Conservation (phyloP, 2,329 filamentous ascomycete species). For the Didymella segeticola region DNA sequence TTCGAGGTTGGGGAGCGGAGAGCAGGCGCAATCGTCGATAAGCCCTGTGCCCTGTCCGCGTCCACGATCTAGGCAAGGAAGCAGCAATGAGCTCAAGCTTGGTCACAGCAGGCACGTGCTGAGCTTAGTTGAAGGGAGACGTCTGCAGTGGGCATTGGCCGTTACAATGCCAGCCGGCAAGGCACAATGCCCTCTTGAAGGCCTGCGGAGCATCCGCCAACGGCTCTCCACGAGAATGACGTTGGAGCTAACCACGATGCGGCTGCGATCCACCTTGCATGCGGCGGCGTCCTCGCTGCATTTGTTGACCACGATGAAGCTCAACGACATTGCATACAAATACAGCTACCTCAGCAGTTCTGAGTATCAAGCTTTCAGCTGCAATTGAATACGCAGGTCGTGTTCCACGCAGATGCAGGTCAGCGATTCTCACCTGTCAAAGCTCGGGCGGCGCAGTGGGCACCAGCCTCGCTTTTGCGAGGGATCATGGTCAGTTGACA, state of each 20-base stretch:
- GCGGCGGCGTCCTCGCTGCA: not conserved
- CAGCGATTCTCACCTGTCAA: not conserved
- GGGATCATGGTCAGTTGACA: not conserved
- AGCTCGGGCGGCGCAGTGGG: not conserved
- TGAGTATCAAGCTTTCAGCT: not conserved
- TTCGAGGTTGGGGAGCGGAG: constrained; percentile 1
- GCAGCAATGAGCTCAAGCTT: constrained; percentile 10
- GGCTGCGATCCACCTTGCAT: constrained; percentile 1
- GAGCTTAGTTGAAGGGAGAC: constrained; percentile 2
- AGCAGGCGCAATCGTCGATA: constrained; percentile 13
- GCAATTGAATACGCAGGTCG: not conserved
- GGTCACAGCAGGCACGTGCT: constrained; percentile 10
- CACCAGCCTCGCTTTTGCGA: not conserved
- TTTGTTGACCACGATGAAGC: not conserved
- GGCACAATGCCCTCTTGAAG: not conserved
- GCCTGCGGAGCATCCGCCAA: constrained; percentile 7
- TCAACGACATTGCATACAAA: too few relatives aligned
- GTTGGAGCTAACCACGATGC: constrained; percentile 11
- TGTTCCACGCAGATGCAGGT: constrained; percentile 11
- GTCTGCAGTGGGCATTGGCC: not conserved
- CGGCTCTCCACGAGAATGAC: constrained; percentile 17
- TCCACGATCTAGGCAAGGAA: constrained; percentile 20
- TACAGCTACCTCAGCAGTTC: not conserved
- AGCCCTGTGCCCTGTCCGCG: constrained; percentile 10
- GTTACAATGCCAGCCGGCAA: not conserved